These are phyloP conservation scores for Metschnikowia picachoensis DNA, from an alignment of 805 yeast species.

Conservation along the genomic window DNA sequence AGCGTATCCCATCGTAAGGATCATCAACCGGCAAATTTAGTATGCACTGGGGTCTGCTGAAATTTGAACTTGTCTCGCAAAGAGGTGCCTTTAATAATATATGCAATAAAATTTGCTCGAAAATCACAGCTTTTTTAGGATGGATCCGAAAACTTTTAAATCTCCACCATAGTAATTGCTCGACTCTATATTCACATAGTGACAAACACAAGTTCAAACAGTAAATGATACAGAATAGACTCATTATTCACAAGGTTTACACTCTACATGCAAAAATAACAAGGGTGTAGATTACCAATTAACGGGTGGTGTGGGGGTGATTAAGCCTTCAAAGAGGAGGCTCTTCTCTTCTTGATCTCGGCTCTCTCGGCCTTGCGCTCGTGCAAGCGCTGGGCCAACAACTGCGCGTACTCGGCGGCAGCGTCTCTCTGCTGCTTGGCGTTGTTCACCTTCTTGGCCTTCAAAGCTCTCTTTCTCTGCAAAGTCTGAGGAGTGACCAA, in stretches of 20 bases:
- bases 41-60: too few species aligned
- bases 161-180: too few species aligned
- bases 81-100: too few species aligned
- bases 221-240: not conserved
- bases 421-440: constrained; percentile 99
- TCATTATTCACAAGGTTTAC: not conserved
- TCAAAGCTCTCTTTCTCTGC: constrained; percentile 98
- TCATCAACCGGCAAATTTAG: too few species aligned
- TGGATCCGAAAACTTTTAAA: too few species aligned
- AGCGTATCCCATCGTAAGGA: too few species aligned
- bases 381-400: constrained; percentile 95
- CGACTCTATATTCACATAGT: too few species aligned
- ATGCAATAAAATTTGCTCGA: too few species aligned
- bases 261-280: constrained; percentile 5
- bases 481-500: constrained; percentile 98
- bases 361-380: constrained; percentile 98
- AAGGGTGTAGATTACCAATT: constrained; percentile 20
- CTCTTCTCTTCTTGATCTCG: constrained; percentile 99
- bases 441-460: constrained; percentile 88
- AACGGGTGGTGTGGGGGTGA: constrained; percentile 15
- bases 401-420: constrained; percentile 99
- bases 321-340: constrained; percentile 95
- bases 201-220: too few species aligned
- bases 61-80: too few species aligned
- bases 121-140: too few species aligned